phyloP scores from a whole-genome alignment of 2,329 filamentous ascomycete genomes.

The Cercospora janseana region DNA sequence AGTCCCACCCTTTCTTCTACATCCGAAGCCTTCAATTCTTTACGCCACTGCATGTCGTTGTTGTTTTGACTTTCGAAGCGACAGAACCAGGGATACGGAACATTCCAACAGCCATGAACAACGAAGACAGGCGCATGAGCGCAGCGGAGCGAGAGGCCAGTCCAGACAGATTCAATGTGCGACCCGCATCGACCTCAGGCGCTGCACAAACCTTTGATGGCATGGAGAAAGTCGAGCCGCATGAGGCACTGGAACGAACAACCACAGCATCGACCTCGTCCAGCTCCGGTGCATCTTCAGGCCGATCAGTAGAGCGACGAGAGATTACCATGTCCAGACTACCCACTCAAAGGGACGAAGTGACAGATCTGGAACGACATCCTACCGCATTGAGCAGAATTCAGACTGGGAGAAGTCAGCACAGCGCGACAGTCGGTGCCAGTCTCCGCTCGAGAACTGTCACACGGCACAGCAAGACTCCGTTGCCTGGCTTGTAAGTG shows the following conservation, averaged over 20 bases:
- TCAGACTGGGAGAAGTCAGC: constrained; percentile 67
- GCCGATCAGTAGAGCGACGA: constrained; percentile 38
- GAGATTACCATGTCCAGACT: constrained; percentile 57
- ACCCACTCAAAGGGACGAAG: constrained; percentile 59
- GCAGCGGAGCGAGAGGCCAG: constrained; percentile 57
- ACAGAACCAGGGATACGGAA: background rate
- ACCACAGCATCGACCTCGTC: constrained; percentile 52
- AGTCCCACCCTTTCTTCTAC: background rate
- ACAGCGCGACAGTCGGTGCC: constrained; percentile 66
- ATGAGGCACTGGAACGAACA: constrained; percentile 56
- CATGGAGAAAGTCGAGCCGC: constrained; percentile 34
- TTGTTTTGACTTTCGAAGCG: background rate
- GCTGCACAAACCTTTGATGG: constrained; percentile 38
- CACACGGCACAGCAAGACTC: constrained; percentile 39
- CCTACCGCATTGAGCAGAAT: constrained; percentile 71
- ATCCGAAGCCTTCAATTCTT: background rate
- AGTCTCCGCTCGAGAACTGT: constrained; percentile 43
- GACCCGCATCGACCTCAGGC: constrained; percentile 37
- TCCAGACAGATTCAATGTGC: constrained; percentile 38
- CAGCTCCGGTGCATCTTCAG: constrained; percentile 44
- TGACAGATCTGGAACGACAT: constrained; percentile 60
- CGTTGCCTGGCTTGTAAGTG: constrained; percentile 59
- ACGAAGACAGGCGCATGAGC: constrained; percentile 55
- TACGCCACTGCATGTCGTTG: background rate
- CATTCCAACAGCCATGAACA: constrained; percentile 50